phyloP scores from a whole-genome alignment of 306 rosid genomes.

The Carpinus fangiana region DNA sequence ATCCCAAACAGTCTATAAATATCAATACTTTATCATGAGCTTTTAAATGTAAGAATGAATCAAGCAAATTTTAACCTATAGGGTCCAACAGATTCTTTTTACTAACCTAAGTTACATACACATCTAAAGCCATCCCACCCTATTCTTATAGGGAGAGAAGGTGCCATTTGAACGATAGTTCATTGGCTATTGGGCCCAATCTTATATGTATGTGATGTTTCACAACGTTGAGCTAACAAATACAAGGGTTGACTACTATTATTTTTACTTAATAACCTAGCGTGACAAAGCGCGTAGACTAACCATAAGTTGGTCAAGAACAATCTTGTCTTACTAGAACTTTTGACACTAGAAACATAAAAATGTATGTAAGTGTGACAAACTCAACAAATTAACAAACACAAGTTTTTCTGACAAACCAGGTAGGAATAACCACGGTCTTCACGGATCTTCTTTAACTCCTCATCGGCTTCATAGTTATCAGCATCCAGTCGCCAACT shows the following conservation, averaged over 20 bases:
- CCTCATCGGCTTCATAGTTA: constrained; percentile 78
- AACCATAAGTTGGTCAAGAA: background rate
- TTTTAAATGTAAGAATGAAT: background rate
- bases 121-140: background rate
- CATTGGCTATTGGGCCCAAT: background rate
- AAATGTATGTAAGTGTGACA: background rate
- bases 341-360: background rate
- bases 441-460: constrained; percentile 84
- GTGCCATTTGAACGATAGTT: background rate
- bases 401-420: constrained; percentile 47
- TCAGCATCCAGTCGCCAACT: constrained; percentile 93
- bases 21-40: background rate
- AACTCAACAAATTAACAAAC: background rate
- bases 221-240: background rate
- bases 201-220: background rate
- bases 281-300: background rate
- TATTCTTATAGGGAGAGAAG: background rate
- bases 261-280: background rate
- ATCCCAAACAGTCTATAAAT: too few relatives aligned
- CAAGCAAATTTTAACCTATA: background rate
- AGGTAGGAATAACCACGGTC: constrained; percentile 87
- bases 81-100: background rate
- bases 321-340: background rate
- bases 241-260: background rate
- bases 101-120: background rate